Evolutionary conservation across 306 rosid genomes (phyloP).

Genomic region (Quercus ilex): DNA sequence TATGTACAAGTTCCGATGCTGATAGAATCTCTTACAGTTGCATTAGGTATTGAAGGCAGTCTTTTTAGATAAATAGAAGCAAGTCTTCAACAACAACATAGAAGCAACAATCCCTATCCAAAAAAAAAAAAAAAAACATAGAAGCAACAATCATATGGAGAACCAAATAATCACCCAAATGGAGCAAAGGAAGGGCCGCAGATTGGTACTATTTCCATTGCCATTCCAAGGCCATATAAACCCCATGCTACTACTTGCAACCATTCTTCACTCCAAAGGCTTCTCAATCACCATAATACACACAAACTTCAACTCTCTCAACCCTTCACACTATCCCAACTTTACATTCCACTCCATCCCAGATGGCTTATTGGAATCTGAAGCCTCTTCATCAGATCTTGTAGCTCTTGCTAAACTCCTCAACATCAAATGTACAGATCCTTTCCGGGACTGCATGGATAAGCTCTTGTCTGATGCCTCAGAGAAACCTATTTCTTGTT

Average conservation of each 20-base stretch:
- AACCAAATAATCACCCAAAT: neutral
- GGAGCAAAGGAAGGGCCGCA: conserved; percentile 26
- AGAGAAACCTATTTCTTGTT: conserved; percentile 42
- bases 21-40: too few species aligned
- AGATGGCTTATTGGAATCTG: conserved; percentile 8
- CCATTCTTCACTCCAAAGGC: conserved; percentile 44
- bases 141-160: neutral
- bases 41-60: too few species aligned
- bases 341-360: conserved; percentile 39
- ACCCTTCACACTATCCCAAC: conserved; percentile 41
- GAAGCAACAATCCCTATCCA: too few species aligned
- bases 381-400: conserved; percentile 13
- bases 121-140: neutral
- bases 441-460: conserved; percentile 26
- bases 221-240: conserved; percentile 54
- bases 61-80: neutral
- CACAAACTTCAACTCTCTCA: conserved; percentile 43
- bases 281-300: conserved; percentile 42
- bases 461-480: conserved; percentile 12
- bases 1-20: too few species aligned
- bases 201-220: conserved; percentile 47
- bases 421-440: conserved; percentile 10
- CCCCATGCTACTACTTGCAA: conserved; percentile 58
- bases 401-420: neutral
- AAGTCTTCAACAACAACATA: neutral